Conservation (phyloP, 192 early-diverging fungal genomes). For the Umbelopsis sp. region DNA sequence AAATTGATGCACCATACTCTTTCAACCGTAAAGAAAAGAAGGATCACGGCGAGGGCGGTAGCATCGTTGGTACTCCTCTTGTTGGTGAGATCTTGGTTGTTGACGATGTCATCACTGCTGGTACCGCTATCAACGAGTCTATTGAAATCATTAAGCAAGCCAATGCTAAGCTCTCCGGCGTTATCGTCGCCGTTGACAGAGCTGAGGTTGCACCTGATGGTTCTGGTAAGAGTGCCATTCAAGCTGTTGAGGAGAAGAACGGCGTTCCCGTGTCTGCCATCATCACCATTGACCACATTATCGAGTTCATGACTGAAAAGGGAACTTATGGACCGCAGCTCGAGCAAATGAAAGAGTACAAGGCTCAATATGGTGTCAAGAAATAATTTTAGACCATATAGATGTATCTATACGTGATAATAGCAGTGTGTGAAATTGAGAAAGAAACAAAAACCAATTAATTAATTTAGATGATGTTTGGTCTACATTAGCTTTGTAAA, state of each 20-base stretch:
- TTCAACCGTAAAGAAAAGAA: slow-evolving; percentile 99
- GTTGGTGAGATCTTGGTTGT: slow-evolving; percentile 80
- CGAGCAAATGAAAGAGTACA: slow-evolving; percentile 77
- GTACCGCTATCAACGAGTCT: slow-evolving; percentile 95
- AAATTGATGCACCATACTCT: slow-evolving; percentile 74
- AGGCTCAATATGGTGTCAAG: slow-evolving; percentile 79
- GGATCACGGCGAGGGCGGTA: slow-evolving; percentile 98
- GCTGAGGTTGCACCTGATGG: slow-evolving; percentile 78
- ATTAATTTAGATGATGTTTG: not conserved
- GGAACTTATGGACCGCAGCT: slow-evolving; percentile 67
- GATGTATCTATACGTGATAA: slow-evolving; percentile 4
- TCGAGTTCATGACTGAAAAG: slow-evolving; percentile 82
- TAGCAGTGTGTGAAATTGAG: slow-evolving; percentile 3
- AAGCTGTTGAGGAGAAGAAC: slow-evolving; percentile 86
- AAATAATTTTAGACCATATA: slow-evolving; percentile 28
- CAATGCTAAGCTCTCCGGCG: slow-evolving; percentile 77
- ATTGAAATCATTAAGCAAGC: slow-evolving; percentile 77
- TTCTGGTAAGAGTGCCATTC: slow-evolving; percentile 83
- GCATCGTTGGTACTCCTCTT: slow-evolving; percentile 88
- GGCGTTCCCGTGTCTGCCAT: slow-evolving; percentile 83
- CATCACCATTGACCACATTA: slow-evolving; percentile 83
- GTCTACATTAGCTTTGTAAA: not conserved
- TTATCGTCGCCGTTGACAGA: slow-evolving; percentile 92
- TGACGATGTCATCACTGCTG: slow-evolving; percentile 99
- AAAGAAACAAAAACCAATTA: not conserved